Evolutionary conservation across 148 eudicot species (phyloP).

Genomic region (Camellia granthamiana): DNA sequence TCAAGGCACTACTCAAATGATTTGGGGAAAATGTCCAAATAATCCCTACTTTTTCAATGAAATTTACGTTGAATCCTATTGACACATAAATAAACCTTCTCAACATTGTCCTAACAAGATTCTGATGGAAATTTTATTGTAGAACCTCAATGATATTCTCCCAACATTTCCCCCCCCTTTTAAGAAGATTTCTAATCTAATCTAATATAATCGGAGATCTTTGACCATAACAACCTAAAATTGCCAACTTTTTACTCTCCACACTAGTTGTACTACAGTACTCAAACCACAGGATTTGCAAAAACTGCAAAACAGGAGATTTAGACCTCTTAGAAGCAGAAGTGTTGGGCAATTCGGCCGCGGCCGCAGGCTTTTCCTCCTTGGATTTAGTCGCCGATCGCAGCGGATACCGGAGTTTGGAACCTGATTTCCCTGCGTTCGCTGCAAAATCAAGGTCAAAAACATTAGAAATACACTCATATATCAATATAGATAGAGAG

Average conservation of each 20-base stretch:
- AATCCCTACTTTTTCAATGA: too few species aligned
- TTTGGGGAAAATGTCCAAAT: too few species aligned
- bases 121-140: too few species aligned
- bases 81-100: too few species aligned
- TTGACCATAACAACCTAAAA: not conserved
- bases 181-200: too few species aligned
- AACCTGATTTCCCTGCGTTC: constrained; percentile 25
- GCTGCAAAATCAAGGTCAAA: constrained; percentile 16
- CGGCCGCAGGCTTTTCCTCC: constrained; percentile 35
- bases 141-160: too few species aligned
- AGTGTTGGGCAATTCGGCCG: constrained; percentile 21
- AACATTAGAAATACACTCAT: not conserved
- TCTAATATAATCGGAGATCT: not conserved
- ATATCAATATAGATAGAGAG: not conserved
- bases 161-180: too few species aligned
- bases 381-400: constrained; percentile 46
- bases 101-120: too few species aligned
- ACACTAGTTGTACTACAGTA: not conserved
- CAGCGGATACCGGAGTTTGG: constrained; percentile 57
- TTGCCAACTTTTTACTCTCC: not conserved
- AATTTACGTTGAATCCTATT: too few species aligned
- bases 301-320: not conserved
- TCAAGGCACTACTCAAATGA: too few species aligned
- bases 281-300: not conserved
- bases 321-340: constrained; percentile 39